Evolutionary conservation across 768 basidiomycete genomes (phyloP), one percentile per base, ranked within the genome.

Genomic region (Lyophyllum shimeji): DNA sequence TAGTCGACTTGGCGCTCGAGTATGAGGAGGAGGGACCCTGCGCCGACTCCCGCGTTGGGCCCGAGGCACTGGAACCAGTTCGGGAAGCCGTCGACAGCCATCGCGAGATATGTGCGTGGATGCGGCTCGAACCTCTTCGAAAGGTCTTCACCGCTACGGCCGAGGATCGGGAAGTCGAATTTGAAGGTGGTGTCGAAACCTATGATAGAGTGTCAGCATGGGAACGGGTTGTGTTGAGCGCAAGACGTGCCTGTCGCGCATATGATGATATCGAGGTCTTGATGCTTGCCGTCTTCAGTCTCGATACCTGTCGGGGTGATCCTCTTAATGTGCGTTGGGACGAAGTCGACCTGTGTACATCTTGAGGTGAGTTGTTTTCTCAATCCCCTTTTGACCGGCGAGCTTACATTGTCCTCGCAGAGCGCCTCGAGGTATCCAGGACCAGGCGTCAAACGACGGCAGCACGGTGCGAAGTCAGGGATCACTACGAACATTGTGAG

Each of bases 341-440:
- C 67, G 60, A 85, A 85, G 47, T 82, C 78, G 44, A 83, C 78
- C 82, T 83, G 27, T 37, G 21, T 15, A 20, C 29, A 2, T 31
- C n/a, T 25, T 39, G 1, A 17, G 33, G 46, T 55, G 12, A 58
- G 52, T 33, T 40, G 23, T 21, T 23, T 15, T 13, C 21, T 21
- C 18, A 24, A 49, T n/a, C 7, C 25, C 13, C 49, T 43, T 11
- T n/a, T 37, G 23, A 20, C 24, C 18, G 7, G n/a, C n/a, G 5
- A 39, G 53, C 69, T 31, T 56, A 83, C 86, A 62, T 87, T 87
- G 58, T 83, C 81, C 68, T 81, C 76, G 56, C 80, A 82, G 1
- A 88, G 69, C 0, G 86, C 82, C 60, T 87, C 84, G 29, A 88
- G 75, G 63, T 85, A 89, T 6, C 86, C 85, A 9, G 83, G 83